phyloP scores from a whole-genome alignment of 306 rosid genomes.

The Cicer arietinum region DNA sequence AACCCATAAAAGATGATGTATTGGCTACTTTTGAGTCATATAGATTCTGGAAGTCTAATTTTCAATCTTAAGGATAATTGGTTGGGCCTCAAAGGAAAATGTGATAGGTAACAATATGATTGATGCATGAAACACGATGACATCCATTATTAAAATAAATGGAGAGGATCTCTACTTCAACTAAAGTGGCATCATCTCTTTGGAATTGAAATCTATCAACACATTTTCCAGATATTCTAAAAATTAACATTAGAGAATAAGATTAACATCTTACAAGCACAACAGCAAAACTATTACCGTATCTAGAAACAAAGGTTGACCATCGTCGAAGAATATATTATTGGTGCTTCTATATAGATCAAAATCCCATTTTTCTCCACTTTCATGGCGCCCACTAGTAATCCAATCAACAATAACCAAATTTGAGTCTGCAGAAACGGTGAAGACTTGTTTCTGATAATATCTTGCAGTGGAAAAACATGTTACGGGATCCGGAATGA shows the following conservation, averaged over 20 bases:
- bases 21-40: neutral
- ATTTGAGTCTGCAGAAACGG: slow-evolving; percentile 65
- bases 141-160: no score
- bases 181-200: no score
- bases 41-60: neutral
- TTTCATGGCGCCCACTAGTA: slow-evolving; percentile 93
- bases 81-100: slow-evolving; percentile 2
- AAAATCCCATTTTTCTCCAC: slow-evolving; percentile 95
- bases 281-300: slow-evolving; percentile 57
- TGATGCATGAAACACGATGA: neutral
- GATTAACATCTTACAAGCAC: neutral
- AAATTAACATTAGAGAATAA: no score
- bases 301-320: slow-evolving; percentile 81
- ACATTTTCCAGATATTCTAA: no score
- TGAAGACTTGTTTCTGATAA: slow-evolving; percentile 86
- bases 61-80: neutral
- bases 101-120: slow-evolving; percentile 4
- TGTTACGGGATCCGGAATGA: slow-evolving; percentile 96
- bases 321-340: slow-evolving; percentile 71
- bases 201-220: no score
- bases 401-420: slow-evolving; percentile 95
- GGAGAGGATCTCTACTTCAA: no score
- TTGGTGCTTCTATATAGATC: slow-evolving; percentile 82
- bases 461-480: slow-evolving; percentile 93
- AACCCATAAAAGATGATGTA: neutral